phyloP scores from a whole-genome alignment of 306 rosid genomes.

The Cicer chorassanicum region DNA sequence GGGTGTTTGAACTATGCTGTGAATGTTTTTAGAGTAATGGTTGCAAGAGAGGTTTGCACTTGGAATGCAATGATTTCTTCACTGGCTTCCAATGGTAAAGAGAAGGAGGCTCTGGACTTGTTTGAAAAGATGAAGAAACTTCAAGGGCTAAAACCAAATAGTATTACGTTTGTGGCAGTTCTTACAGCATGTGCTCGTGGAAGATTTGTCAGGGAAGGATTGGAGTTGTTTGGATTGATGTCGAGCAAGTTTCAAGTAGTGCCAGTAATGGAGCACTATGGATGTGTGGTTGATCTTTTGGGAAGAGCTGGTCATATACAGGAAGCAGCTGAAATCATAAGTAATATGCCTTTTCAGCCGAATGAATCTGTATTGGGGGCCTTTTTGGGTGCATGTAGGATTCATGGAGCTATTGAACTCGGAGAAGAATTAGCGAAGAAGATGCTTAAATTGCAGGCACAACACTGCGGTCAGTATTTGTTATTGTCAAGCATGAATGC shows the following conservation, averaged over 20 bases:
- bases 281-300: slow-evolving; percentile 77
- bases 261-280: slow-evolving; percentile 72
- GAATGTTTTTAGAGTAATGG: slow-evolving; percentile 55
- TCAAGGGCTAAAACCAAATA: slow-evolving; percentile 57
- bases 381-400: slow-evolving; percentile 75
- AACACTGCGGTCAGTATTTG: slow-evolving; percentile 59
- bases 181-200: slow-evolving; percentile 84
- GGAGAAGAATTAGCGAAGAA: slow-evolving; percentile 65
- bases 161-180: slow-evolving; percentile 67
- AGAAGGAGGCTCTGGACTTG: slow-evolving; percentile 64
- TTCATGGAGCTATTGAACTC: slow-evolving; percentile 74
- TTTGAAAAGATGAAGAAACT: slow-evolving; percentile 64
- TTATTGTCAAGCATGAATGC: slow-evolving; percentile 73
- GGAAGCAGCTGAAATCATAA: slow-evolving; percentile 65
- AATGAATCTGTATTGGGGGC: slow-evolving; percentile 73
- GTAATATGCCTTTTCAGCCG: slow-evolving; percentile 71
- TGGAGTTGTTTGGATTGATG: slow-evolving; percentile 66
- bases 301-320: slow-evolving; percentile 72
- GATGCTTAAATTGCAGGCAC: slow-evolving; percentile 59
- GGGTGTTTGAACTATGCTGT: slow-evolving; percentile 56
- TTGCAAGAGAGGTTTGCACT: slow-evolving; percentile 59
- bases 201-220: slow-evolving; percentile 55
- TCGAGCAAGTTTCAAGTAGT: slow-evolving; percentile 48
- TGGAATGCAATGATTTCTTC: slow-evolving; percentile 90
- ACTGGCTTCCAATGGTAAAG: slow-evolving; percentile 69